These are phyloP conservation scores for Paraphaeosphaeria minitans DNA, from an alignment of 2,329 filamentous ascomycete species.

Conservation along the genomic window DNA sequence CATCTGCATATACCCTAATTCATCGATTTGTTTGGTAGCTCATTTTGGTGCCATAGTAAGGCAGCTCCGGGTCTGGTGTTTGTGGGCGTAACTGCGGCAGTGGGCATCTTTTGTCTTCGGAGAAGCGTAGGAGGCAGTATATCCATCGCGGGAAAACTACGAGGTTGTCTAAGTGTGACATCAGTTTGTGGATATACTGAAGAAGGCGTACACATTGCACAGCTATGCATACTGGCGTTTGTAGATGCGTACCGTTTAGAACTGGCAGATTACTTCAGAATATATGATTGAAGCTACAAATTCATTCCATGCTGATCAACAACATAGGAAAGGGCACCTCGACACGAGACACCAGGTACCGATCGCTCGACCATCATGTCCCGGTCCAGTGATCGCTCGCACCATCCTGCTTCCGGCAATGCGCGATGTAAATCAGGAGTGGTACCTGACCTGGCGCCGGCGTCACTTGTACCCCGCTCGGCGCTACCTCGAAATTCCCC, in stretches of 20 bases:
- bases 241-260: background rate
- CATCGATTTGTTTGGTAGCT: background rate
- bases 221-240: slow-evolving; percentile 1
- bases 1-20: slow-evolving; percentile 5
- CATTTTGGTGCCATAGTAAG: background rate
- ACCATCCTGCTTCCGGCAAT: slow-evolving; percentile 2
- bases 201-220: background rate
- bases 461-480: background rate
- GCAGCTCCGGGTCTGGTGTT: slow-evolving; percentile 1
- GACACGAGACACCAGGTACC: background rate
- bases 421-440: slow-evolving; percentile 1
- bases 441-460: background rate
- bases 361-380: background rate
- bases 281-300: background rate
- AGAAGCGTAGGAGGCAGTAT: background rate
- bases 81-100: background rate
- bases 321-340: background rate
- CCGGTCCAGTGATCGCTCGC: background rate
- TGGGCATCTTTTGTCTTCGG: background rate
- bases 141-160: background rate
- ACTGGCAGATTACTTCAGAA: background rate
- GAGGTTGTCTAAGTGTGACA: background rate
- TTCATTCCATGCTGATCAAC: background rate
- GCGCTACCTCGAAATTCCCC: background rate
- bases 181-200: background rate